Percentiles rank a stretch among this genome's conserved stretches.
Conservation (phyloP, 208 protist species). For the Leishmania amazonensis region DNA sequence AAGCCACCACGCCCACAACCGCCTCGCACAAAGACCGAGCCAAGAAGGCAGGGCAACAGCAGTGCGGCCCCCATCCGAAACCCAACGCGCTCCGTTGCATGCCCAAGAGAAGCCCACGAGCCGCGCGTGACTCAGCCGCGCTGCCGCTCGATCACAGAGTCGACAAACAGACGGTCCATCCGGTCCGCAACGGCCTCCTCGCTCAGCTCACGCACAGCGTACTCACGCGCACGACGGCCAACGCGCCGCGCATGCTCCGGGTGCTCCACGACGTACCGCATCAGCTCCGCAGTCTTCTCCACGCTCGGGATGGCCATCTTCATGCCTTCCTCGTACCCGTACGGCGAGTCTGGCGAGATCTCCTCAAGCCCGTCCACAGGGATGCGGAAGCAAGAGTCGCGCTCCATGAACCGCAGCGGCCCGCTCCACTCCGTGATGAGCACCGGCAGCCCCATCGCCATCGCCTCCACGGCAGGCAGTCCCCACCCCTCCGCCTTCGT, state of each 20-base stretch:
- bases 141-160: neutral
- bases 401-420: slow-evolving; percentile 31
- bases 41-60: no score
- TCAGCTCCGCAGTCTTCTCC: slow-evolving; percentile 27
- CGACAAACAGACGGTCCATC: slow-evolving; percentile 20
- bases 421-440: slow-evolving; percentile 50
- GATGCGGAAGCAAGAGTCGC: slow-evolving; percentile 33
- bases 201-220: slow-evolving; percentile 28
- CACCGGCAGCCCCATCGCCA: slow-evolving; percentile 60
- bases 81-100: no score
- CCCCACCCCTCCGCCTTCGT: slow-evolving; percentile 62
- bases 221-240: slow-evolving; percentile 28
- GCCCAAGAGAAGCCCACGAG: neutral
- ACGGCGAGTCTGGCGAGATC: slow-evolving; percentile 16
- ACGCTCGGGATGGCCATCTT: slow-evolving; percentile 46
- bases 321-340: slow-evolving; percentile 27
- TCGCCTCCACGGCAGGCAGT: slow-evolving; percentile 53
- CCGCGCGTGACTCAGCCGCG: neutral
- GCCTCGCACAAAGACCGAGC: no score
- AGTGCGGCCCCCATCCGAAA: no score
- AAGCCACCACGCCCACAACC: no score
- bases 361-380: slow-evolving; percentile 50
- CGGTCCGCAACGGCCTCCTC: slow-evolving; percentile 51
- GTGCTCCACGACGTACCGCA: slow-evolving; percentile 41
- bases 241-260: slow-evolving; percentile 34